Base-by-base conservation (phyloP, 768 basidiomycete species). In the Leccinum aurantiacum region DNA sequence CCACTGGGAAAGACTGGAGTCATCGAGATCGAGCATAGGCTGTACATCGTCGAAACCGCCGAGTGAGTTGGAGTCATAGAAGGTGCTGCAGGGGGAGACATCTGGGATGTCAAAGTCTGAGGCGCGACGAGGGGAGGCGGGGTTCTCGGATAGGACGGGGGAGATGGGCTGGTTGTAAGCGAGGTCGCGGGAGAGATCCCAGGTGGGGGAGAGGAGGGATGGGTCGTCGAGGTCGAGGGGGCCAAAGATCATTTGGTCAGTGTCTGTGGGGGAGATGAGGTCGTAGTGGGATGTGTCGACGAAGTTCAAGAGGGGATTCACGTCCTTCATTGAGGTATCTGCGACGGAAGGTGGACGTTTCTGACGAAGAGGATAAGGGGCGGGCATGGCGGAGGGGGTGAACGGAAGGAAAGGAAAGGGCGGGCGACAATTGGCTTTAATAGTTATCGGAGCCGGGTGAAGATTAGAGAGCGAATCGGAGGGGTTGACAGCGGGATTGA, bases 1-100 rank as follows among this genome's bases (percentile, higher is more conserved):
- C 89, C 89, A 90, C 62, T 80, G 77, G 0, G 82, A 77, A 4
- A 85, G 75, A 41, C 78, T 69, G 63, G 74, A 67, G 60, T 77
- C 77, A 59, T 75, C 76, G 61, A 73, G 70, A 67, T 85, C 83
- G 35, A 73, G 71, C 49, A 76, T 60, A 33, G 73, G 65, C 41
- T 72, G 69, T 15, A 70, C 59, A n/a, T 77, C 77, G 50, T 68
- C 64, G 59, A 76, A 69, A 49, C 69, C 59, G 24, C 66, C 67
- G 60, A 69, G 72, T 53, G 74, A 63, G 11, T 69, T 62, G 51
- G 76, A 66, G 19, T 74, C 75, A 57, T 75, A 78, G 25, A 73
- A 72, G 19, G 73, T 68, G 60, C 75, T 76, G 63, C 58, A 67
- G 10, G 77, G 73, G 13, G 78, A 74, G 55, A 81, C 74, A 54